These are phyloP conservation scores for Penicillium crystallinum DNA, from an alignment of 495 filamentous ascomycete species.

Conservation along the genomic window DNA sequence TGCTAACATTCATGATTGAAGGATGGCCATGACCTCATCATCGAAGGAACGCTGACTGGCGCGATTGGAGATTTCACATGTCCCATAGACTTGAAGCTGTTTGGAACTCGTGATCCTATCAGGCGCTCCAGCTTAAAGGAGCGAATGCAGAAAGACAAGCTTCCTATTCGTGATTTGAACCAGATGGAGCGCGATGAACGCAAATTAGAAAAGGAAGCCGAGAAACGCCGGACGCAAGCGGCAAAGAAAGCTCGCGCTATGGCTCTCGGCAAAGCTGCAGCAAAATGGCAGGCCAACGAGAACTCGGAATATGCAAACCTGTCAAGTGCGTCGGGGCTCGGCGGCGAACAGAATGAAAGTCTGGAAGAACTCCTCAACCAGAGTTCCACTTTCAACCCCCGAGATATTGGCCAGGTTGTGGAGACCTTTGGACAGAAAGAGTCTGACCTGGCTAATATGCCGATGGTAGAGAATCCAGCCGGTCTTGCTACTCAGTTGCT, in stretches of 20 bases:
- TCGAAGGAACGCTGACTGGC: conserved; percentile 66
- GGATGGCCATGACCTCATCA: conserved; percentile 45
- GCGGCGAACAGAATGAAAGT: conserved; percentile 24
- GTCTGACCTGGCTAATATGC: conserved; percentile 65
- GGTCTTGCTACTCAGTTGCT: conserved; percentile 61
- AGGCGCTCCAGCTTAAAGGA: conserved; percentile 48
- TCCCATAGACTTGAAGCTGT: conserved; percentile 62
- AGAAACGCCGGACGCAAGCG: conserved; percentile 30
- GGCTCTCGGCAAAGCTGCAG: conserved; percentile 34
- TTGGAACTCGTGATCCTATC: conserved; percentile 54
- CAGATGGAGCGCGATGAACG: conserved; percentile 30
- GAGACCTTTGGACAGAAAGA: conserved; percentile 67
- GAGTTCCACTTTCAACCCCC: conserved; percentile 65
- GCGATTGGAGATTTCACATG: conserved; percentile 60
- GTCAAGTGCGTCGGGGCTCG: conserved; percentile 17
- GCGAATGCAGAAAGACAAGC: conserved; percentile 57
- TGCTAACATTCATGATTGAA: conserved; percentile 28
- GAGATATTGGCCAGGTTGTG: conserved; percentile 61
- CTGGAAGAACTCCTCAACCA: conserved; percentile 60
- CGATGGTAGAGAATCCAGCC: conserved; percentile 62
- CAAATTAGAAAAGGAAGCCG: conserved; percentile 25
- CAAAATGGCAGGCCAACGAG: conserved; percentile 26
- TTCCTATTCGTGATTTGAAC: conserved; percentile 45
- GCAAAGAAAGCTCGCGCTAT: conserved; percentile 41
- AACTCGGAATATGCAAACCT: conserved; percentile 31